Conservation (phyloP, 768 basidiomycete genomes). For the Dioszegia aurantiaca region DNA sequence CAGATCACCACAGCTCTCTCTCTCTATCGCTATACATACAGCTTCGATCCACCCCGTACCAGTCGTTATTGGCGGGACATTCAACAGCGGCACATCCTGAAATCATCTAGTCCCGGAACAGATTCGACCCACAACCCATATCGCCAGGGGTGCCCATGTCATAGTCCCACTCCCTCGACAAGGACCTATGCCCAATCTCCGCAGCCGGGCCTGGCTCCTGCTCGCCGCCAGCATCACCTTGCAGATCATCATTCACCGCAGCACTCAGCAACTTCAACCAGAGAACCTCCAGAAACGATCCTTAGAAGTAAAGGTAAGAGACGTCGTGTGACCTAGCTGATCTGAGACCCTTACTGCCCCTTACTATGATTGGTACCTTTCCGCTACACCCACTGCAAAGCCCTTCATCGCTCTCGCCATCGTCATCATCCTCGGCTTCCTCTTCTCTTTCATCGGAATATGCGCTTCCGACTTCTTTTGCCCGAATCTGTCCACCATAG, state of each 20-base stretch:
- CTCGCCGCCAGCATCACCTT: conserved; percentile 34
- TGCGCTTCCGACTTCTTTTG: conserved; percentile 96
- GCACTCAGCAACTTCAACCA: conserved; percentile 11
- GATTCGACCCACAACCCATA: too few species aligned
- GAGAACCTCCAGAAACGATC: background rate
- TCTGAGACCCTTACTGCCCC: conserved; percentile 19
- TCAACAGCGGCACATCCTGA: too few species aligned
- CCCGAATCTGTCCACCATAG: conserved; percentile 87
- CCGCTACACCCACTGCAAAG: conserved; percentile 11
- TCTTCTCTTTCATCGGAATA: conserved; percentile 94
- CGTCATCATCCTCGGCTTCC: conserved; percentile 57
- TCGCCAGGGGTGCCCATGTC: too few species aligned
- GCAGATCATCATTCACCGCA: conserved; percentile 21
- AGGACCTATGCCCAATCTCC: conserved; percentile 9
- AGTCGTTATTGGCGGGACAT: too few species aligned
- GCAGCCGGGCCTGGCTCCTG: conserved; percentile 32
- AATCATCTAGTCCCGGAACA: background rate
- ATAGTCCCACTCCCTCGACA: background rate
- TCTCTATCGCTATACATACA: too few species aligned
- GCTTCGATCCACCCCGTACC: too few species aligned
- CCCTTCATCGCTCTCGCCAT: conserved; percentile 20
- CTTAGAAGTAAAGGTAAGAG: background rate
- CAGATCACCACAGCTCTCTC: too few species aligned
- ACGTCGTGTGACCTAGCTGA: background rate
- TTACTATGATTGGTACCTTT: conserved; percentile 26